Evolutionary conservation across 2,329 filamentous ascomycete genomes (phyloP).

Genomic region (Penicillium sp.): DNA sequence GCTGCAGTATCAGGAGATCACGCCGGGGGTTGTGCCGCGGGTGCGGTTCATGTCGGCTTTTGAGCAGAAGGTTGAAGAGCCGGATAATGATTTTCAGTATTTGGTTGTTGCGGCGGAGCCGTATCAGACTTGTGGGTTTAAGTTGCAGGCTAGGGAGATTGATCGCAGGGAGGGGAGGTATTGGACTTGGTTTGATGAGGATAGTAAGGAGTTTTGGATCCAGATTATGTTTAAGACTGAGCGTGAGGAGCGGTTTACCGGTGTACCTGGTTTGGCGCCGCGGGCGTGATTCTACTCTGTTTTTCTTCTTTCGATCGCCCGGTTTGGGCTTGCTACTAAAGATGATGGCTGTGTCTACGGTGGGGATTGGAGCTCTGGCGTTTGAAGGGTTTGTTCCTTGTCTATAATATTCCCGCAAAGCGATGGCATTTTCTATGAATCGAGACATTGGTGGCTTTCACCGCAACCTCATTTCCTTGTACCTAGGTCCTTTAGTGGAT

Average conservation of each 20-base stretch:
- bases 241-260: conserved; percentile 80
- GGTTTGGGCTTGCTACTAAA: conserved; percentile 4
- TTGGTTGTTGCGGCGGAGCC: conserved; percentile 91
- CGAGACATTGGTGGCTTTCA: not conserved
- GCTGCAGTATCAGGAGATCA: conserved; percentile 89
- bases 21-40: conserved; percentile 67
- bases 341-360: conserved; percentile 7
- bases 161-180: conserved; percentile 83
- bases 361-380: conserved; percentile 15
- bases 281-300: conserved; percentile 22
- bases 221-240: conserved; percentile 99
- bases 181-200: conserved; percentile 93
- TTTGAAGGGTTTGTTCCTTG: conserved; percentile 9
- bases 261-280: conserved; percentile 61
- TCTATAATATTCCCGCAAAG: conserved; percentile 12
- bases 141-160: conserved; percentile 88
- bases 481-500: not conserved
- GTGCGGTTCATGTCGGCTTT: conserved; percentile 98
- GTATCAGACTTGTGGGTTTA: conserved; percentile 96
- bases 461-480: not conserved
- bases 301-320: not conserved
- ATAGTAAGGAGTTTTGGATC: conserved; percentile 95
- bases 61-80: conserved; percentile 89
- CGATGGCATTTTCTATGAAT: conserved; percentile 7
- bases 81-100: conserved; percentile 92